Base-by-base conservation (phyloP, 1,284 basidiomycete genomes). In the Leucoagaricus sp. region DNA sequence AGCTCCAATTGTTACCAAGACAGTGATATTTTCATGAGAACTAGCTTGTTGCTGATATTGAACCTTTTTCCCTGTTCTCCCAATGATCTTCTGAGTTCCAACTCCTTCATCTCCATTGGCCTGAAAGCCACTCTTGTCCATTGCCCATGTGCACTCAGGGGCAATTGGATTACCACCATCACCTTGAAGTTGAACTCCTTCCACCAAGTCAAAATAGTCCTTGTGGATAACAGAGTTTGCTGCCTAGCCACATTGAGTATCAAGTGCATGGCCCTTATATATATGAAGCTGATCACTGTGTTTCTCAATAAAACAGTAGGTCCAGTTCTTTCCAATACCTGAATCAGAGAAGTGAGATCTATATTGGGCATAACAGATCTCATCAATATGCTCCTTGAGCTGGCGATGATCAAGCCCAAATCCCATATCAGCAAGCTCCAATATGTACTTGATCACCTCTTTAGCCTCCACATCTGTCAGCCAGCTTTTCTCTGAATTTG, bases 121-220 rank as follows among this genome's bases (percentile, higher is more conserved):
- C n/a, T n/a, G n/a, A n/a, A n/a, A n/a, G n/a, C 31, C 72, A 44
- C 65, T 69, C 60, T 76, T 68, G 62, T 76, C 73, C 58, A 68
- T 66, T 10, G 67, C 72, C 45, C 66, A 76, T 2, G 65, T 62
- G 45, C 65, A 58, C 41, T 69, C 58, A 2, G 60, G 60, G n/a
- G 55, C 49, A 21, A 72, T 67, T 4, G 58, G 53, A 46, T 61
- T 55, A 13, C 66, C 17, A 54, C 53, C n/a, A 72, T 57, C 23
- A 58, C 61, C n/a, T 55, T 58, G 41, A 61, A 57, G 12, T 67
- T 63, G 9, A 69, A 49, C 12, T 61, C 51, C 49, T 69, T 75
- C 44, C 60, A 78, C 15, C 31, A 33, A 33, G 12, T 33, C 31
- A 33, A 33, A 33, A 56, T 61, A 4, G 60, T 61, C 38, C 72